Evolutionary conservation across 169 alveolate species (phyloP), one percentile per base, ranked within the genome.

Genomic region (Plasmodium blacklocki): DNA sequence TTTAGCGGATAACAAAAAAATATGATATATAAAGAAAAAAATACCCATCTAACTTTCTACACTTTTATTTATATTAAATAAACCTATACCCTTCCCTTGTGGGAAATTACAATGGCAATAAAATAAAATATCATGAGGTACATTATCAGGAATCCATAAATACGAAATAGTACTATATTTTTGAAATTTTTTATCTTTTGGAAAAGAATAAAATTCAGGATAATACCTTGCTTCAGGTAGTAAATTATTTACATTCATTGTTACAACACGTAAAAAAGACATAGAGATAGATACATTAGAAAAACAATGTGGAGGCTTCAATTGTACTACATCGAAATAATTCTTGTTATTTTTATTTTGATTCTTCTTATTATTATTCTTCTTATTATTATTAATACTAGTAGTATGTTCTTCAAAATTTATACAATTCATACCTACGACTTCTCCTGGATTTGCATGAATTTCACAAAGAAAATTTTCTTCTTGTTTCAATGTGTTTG

Each of bases 401-500:
- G 47, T 39, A 5, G 9, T 39, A 39, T 39, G 1, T 39, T 39
- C 47, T 39, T 39, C 47, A 39, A 39, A 39, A 39, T 39, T 39
- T 39, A 39, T 39, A 49, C 89, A 78, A 15, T 78, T 78, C 7
- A 78, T 63, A n/a, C 89, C 89, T 29, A 78, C 54, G 23, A 78
- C 43, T 32, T 78, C 89, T 52, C 78, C 89, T 1, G 78, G 78
- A 32, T 64, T 9, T 26, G 78, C 89, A 7, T 66, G n/a, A 6
- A 78, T 64, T 21, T 64, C 78, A 66, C 89, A 78, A 8, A 64
- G 12, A 12, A 39, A 26, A 19, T 14, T 0, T 11, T 32, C 71
- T 3, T 26, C 26, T 26, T 78, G 15, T 14, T n/a, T 26, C 2
- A 52, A 12, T 7, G 89, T 9, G 4, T 43, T 78, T 15, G 89